phyloP scores from a whole-genome alignment of 257 asterid species.

The Rauvolfia tetraphylla region DNA sequence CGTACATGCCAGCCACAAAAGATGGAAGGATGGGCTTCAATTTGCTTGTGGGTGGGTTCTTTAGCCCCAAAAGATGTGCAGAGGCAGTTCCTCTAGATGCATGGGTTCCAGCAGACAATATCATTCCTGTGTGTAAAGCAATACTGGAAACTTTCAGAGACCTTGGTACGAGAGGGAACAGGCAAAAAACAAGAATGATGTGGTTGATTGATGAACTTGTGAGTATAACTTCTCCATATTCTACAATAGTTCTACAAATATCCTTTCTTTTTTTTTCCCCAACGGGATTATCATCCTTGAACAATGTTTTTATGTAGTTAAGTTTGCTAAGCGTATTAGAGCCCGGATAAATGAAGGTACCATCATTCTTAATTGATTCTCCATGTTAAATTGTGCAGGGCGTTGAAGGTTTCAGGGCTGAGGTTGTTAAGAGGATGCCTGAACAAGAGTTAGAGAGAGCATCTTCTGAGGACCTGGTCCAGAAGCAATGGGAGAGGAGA shows the following conservation, averaged over 20 bases:
- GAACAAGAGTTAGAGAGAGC: conserved; percentile 51
- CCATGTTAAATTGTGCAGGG: conserved; percentile 47
- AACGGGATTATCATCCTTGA: no score
- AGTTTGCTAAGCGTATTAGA: neutral
- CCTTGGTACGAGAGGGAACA: conserved; percentile 81
- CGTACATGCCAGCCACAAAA: conserved; percentile 86
- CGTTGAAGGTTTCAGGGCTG: conserved; percentile 78
- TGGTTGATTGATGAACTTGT: conserved; percentile 98
- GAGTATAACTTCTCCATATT: conserved; percentile 25
- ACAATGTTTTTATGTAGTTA: neutral
- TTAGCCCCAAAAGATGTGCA: conserved; percentile 85
- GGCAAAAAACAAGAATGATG: conserved; percentile 98
- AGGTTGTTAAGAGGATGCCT: conserved; percentile 86
- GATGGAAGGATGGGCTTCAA: conserved; percentile 82
- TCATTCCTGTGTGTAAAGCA: conserved; percentile 74
- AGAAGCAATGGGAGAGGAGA: conserved; percentile 71
- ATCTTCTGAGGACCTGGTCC: conserved; percentile 69
- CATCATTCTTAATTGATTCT: conserved; percentile 1
- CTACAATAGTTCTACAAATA: neutral
- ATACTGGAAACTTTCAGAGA: conserved; percentile 83
- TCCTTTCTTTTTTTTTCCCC: no score
- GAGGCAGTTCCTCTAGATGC: conserved; percentile 98
- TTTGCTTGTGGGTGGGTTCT: conserved; percentile 92
- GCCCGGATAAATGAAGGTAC: neutral
- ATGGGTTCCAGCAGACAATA: conserved; percentile 92